Conservation (phyloP, 202 grass and related monocot genomes). For the Schoenoplectus triqueter region DNA sequence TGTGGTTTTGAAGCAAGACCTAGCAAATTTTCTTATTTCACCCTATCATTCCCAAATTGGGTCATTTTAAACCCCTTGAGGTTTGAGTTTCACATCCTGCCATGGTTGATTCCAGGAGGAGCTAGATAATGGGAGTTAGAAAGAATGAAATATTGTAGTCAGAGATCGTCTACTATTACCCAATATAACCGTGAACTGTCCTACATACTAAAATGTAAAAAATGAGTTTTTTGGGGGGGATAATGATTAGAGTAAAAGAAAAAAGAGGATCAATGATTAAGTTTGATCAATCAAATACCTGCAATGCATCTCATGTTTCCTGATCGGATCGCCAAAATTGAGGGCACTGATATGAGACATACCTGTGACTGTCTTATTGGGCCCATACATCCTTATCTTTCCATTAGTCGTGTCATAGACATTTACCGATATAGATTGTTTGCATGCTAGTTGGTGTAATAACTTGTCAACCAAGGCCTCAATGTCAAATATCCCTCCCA, state of each 20-base stretch:
- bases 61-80: not conserved
- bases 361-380: conserved; percentile 45
- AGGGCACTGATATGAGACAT: conserved; percentile 73
- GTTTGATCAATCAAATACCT: conserved; percentile 57
- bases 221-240: not conserved
- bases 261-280: not conserved
- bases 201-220: not conserved
- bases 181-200: not conserved
- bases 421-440: conserved; percentile 92
- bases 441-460: conserved; percentile 81
- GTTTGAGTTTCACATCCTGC: not conserved
- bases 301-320: conserved; percentile 99
- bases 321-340: conserved; percentile 86
- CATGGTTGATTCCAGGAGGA: not conserved
- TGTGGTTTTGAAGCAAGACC: not conserved
- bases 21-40: conserved; percentile 1
- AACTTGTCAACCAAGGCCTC: conserved; percentile 90
- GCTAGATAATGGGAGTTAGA: conserved; percentile 30
- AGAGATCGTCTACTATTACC: not conserved
- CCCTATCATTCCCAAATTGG: not conserved
- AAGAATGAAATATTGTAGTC: conserved; percentile 27
- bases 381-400: conserved; percentile 90
- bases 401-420: conserved; percentile 88
- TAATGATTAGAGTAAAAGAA: not conserved
- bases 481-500: conserved; percentile 98